Percentiles rank a stretch among this genome's conserved stretches.
These are phyloP conservation scores for Epichloe typhina DNA, from an alignment of 2,329 filamentous ascomycete genomes.

Conservation along the genomic window DNA sequence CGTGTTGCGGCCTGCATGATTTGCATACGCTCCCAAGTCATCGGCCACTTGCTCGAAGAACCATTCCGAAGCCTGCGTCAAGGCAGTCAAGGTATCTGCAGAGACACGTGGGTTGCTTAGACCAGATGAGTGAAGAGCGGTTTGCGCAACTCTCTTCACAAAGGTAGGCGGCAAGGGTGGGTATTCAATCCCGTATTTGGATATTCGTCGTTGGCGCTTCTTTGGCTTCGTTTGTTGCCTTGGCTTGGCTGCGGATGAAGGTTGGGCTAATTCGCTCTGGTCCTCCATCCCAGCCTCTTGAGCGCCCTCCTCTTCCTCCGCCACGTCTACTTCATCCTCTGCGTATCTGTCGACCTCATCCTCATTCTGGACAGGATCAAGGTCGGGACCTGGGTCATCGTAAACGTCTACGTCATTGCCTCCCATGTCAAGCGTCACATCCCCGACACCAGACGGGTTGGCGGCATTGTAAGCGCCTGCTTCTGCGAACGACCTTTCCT, in stretches of 20 bases:
- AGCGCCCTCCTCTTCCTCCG: not conserved
- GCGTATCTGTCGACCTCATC: not conserved
- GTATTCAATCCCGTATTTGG: conserved; percentile 61
- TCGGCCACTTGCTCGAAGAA: conserved; percentile 82
- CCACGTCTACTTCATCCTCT: not conserved
- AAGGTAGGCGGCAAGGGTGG: conserved; percentile 60
- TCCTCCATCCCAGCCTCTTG: not conserved
- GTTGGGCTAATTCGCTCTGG: not conserved
- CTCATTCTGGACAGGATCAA: not conserved
- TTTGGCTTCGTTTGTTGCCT: conserved; percentile 8
- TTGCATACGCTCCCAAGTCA: conserved; percentile 66
- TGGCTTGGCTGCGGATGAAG: conserved; percentile 1
- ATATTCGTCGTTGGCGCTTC: conserved; percentile 35
- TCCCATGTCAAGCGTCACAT: conserved; percentile 6
- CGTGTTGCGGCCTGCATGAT: conserved; percentile 69
- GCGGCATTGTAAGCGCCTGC: not conserved
- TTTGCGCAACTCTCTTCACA: conserved; percentile 61
- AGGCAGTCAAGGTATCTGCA: conserved; percentile 58
- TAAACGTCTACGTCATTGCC: not conserved
- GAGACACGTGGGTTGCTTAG: conserved; percentile 55
- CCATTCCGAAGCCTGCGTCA: conserved; percentile 76
- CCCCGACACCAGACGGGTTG: not conserved
- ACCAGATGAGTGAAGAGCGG: conserved; percentile 54
- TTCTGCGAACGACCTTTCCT: not conserved
- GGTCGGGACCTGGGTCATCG: not conserved